A percentile compares a stretch with the other conserved stretches of the same genome.
phyloP scores from a whole-genome alignment of 176 grass and related monocot genomes.

The Lolium perenne region DNA sequence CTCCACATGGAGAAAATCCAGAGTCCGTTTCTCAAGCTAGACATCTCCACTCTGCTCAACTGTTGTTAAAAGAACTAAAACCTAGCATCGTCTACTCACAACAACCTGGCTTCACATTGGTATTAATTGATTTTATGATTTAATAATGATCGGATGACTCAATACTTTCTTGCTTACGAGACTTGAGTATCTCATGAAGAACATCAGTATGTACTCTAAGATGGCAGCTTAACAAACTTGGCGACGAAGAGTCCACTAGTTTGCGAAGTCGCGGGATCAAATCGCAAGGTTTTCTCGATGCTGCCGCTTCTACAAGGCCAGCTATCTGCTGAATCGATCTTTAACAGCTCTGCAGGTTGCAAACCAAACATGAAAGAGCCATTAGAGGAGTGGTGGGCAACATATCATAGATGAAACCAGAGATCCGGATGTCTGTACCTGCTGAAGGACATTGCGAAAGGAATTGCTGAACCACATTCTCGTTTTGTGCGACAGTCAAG shows the following conservation, averaged over 20 bases:
- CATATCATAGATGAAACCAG: conserved; percentile 4
- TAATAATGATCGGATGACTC: neutral
- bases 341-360: conserved; percentile 58
- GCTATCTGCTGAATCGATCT: conserved; percentile 51
- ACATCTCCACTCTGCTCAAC: neutral
- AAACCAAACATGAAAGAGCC: conserved; percentile 1
- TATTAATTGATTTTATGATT: neutral
- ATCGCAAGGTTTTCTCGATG: conserved; percentile 71
- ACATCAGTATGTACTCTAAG: conserved; percentile 10
- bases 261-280: conserved; percentile 66
- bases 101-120: conserved; percentile 9
- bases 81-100: conserved; percentile 35
- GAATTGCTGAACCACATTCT: conserved; percentile 84
- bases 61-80: conserved; percentile 35
- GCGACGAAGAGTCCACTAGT: conserved; percentile 89
- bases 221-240: conserved; percentile 73
- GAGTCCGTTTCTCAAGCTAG: too few relatives aligned
- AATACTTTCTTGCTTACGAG: neutral
- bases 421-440: conserved; percentile 51
- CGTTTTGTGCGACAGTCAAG: conserved; percentile 88
- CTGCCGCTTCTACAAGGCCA: conserved; percentile 82
- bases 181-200: neutral
- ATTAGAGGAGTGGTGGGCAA: neutral
- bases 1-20: too few relatives aligned
- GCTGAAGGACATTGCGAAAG: conserved; percentile 71